Base-by-base conservation (phyloP, 2,329 filamentous ascomycete species). In the Exophiala calicioides region DNA sequence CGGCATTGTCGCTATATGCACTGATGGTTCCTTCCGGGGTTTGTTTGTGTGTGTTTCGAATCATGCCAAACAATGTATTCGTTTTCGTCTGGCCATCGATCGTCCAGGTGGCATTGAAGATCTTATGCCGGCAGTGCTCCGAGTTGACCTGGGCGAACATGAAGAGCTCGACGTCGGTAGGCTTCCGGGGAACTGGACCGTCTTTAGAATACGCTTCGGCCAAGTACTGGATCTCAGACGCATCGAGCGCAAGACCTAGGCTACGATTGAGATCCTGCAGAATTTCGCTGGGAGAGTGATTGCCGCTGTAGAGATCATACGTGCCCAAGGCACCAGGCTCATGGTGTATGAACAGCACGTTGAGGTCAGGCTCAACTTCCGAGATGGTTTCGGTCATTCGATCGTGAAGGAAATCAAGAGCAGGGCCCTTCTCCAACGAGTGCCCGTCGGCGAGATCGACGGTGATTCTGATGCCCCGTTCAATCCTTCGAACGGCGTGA, bases 131-230 rank as follows among this genome's bases (percentile, higher is more conserved):
- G 63, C 81, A 95, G 69, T 97, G 91, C 76, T 98, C 93, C 3
- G 91, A 97, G 74, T 97, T 97, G 66, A 98, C 91, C 71, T 98
- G 93, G 12, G 91, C 91, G 67, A 97, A 98, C 93, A 97, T 97
- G 77, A 97, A 97, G 16, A 97, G 78, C 71, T 98, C 93, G 33
- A 97, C 88, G 65, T 97, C 93, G 51, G 90, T 85, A 1, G 88
- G 88, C 37, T 84, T 73, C 52, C 77, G 66, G 9, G 77, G 77
- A 38, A 81, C 72, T 39, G 74, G 68, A 3, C 77, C 77, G 21
- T 82, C 78, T 27, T 81, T 74, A 4, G 81, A 81, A 68, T 89
- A 93, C 31, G 85, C 84, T 58, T 90, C 83, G n/a, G 95, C 88
- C 29, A 98, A 77, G 63, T 98, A 97, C 50, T 95, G 84, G 66